Evolutionary conservation across 768 basidiomycete species (phyloP).

Genomic region (Boletus reticuloceps): DNA sequence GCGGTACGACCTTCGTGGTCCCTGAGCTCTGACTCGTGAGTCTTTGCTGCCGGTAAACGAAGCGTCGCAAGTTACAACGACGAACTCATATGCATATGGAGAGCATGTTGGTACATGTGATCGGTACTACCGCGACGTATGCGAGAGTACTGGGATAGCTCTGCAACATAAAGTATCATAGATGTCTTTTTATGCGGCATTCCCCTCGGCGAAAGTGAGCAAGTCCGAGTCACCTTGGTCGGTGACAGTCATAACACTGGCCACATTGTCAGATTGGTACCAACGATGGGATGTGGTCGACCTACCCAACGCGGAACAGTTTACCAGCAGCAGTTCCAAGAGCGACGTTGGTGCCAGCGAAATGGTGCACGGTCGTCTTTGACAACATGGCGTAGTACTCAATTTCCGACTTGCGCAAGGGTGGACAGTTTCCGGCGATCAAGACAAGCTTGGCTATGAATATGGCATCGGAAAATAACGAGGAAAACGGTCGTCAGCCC

Average conservation of each 20-base stretch:
- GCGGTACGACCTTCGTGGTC: no score
- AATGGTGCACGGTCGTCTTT: constrained; percentile 98
- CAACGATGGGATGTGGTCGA: constrained; percentile 3
- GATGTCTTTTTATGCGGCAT: constrained; percentile 47
- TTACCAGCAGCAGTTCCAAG: constrained; percentile 99
- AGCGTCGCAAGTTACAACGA: background rate
- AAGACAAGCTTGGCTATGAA: constrained; percentile 91
- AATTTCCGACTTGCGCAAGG: constrained; percentile 97
- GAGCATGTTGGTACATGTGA: constrained; percentile 1
- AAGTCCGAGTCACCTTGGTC: constrained; percentile 98
- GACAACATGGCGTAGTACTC: constrained; percentile 99
- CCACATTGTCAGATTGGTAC: constrained; percentile 7
- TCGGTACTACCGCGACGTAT: background rate
- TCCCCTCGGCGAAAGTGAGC: constrained; percentile 79
- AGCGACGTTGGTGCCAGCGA: constrained; percentile 94
- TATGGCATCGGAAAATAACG: constrained; percentile 15
- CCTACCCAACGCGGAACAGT: constrained; percentile 96
- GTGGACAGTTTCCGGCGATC: constrained; percentile 99
- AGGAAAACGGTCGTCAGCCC: constrained; percentile 50
- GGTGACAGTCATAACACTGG: constrained; percentile 93
- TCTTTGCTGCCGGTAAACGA: no score
- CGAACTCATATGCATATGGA: background rate
- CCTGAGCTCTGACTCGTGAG: no score
- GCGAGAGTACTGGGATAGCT: background rate
- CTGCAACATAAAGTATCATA: constrained; percentile 4